Conservation (phyloP, 2,329 filamentous ascomycete species). For the Byssochlamys sp. region DNA sequence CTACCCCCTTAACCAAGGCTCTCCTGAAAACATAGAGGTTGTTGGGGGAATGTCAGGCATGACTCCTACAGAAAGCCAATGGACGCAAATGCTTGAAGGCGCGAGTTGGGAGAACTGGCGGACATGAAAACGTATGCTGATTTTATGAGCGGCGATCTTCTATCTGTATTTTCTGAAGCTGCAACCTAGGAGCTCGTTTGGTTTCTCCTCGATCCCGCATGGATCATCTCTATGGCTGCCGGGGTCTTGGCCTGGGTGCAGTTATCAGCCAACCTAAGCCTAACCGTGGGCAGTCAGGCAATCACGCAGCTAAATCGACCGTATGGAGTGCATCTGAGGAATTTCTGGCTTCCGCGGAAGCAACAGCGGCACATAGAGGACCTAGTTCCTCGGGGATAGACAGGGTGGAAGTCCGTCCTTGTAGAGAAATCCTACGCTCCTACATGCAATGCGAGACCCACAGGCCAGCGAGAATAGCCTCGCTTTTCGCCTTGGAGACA, state of each 20-base stretch:
- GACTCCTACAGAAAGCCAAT: slow-evolving; percentile 25
- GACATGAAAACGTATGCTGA: neutral
- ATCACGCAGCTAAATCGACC: too few species aligned
- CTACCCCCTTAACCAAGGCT: slow-evolving; percentile 8
- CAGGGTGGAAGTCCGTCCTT: too few species aligned
- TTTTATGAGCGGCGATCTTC: neutral
- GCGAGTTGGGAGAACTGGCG: slow-evolving; percentile 22
- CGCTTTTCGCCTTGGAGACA: neutral
- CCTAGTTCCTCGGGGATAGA: too few species aligned
- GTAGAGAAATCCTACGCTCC: neutral
- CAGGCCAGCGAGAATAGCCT: neutral
- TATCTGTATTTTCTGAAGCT: too few species aligned
- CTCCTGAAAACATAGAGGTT: slow-evolving; percentile 10
- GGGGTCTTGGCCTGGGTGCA: neutral
- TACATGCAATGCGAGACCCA: neutral
- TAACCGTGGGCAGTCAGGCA: neutral
- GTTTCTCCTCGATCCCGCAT: neutral
- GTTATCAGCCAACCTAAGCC: neutral
- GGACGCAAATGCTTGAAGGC: slow-evolving; percentile 22
- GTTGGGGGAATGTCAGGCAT: slow-evolving; percentile 8
- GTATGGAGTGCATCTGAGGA: too few species aligned
- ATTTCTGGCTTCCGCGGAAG: too few species aligned
- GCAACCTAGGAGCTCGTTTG: neutral
- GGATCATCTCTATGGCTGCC: neutral
- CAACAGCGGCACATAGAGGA: too few species aligned